Base-by-base conservation (phyloP, 768 basidiomycete species). In the Lactarius pseudohatsudake region DNA sequence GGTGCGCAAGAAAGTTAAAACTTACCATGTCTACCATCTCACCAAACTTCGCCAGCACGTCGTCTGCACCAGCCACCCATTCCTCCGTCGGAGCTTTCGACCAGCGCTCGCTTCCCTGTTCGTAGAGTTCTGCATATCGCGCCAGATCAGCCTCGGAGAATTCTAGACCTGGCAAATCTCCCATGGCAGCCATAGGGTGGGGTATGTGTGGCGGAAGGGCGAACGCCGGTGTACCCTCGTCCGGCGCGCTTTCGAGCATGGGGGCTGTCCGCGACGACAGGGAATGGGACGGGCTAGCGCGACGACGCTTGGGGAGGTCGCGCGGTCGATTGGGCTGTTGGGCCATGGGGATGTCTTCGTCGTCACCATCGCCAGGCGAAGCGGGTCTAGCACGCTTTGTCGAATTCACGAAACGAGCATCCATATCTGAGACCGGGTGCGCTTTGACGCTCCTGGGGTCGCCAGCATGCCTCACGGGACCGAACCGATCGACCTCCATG, bases 31-130 rank as follows among this genome's bases (percentile, higher is more conserved):
- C 83, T 38, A 86, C 72, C 30, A 85, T 75, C 70, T 80, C 79
- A 13, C 67, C 66, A 65, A 81, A 86, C 36, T 77, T 76, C 16
- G 69, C 69, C 4, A 76, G 72, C 62, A 86, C 74, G 68, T 84
- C 85, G 57, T 84, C 79, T 1, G 81, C 82, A 6, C 85, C 86
- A 30, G 81, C 77, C 5, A 77, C 72, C 86, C 86, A 86, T 59
- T 86, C 85, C 16, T 82, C 81, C 64, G 80, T 74, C 0, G 79
- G 77, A 64, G 84, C 84, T 8, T 79, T 77, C 16, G 77, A 77
- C 85, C 85, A 88, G 66, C 77, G 81, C 65, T 77, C 77, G 34
- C 77, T 73, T 32, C 78, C 72, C 13, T 75, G 75, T 43, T 83
- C 82, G 66, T 86, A 86, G 32, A 74, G 73, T 0, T 82, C 80